Conservation (phyloP, 495 filamentous ascomycete species). For the Gamarada debralockiae region DNA sequence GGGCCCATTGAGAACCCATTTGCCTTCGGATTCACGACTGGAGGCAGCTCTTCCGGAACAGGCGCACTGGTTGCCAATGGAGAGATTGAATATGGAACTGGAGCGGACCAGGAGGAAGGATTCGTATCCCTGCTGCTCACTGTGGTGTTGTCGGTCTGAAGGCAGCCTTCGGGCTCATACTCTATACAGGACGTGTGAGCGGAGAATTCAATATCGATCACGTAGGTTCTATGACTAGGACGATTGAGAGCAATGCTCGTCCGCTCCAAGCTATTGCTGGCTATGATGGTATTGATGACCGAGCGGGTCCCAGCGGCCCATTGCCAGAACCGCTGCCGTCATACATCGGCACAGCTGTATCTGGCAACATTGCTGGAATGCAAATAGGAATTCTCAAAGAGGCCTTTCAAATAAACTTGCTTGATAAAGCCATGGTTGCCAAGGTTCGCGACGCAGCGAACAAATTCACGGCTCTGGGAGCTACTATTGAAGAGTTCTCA, state of each 20-base stretch:
- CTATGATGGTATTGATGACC: conserved; percentile 48
- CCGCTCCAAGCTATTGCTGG: conserved; percentile 45
- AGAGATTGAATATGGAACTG: too few relatives aligned
- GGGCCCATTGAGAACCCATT: too few relatives aligned
- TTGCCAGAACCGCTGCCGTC: conserved; percentile 26
- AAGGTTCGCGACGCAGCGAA: conserved; percentile 37
- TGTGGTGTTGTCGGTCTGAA: too few relatives aligned
- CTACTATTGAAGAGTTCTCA: conserved; percentile 43
- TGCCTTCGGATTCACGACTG: too few relatives aligned
- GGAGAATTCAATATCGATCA: conserved; percentile 38
- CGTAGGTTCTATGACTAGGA: conserved; percentile 39
- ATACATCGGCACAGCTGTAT: conserved; percentile 26
- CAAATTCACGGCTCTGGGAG: conserved; percentile 41
- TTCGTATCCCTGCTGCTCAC: neutral
- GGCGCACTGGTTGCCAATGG: too few relatives aligned
- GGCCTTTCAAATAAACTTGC: conserved; percentile 32
- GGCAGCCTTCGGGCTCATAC: conserved; percentile 40
- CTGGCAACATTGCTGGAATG: conserved; percentile 31
- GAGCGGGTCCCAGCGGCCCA: conserved; percentile 30
- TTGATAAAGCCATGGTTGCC: conserved; percentile 35
- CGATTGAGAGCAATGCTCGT: conserved; percentile 38
- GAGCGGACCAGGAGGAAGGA: too few relatives aligned
- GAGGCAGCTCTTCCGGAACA: too few relatives aligned
- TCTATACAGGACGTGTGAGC: conserved; percentile 35
- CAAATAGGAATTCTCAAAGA: conserved; percentile 45